Conservation (phyloP, 257 asterid genomes). For the Solanum boliviense region DNA sequence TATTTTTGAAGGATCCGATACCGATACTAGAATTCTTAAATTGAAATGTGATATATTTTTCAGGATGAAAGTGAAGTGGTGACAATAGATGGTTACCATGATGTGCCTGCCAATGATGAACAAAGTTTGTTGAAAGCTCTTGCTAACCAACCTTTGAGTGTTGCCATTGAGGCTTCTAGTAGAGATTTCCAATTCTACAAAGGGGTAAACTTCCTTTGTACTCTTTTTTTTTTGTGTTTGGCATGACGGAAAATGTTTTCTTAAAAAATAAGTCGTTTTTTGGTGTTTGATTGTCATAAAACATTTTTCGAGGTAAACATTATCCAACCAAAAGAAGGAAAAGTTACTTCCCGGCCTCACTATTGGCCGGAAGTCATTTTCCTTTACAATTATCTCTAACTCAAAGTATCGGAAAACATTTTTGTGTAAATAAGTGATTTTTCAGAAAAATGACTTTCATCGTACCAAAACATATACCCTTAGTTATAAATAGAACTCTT, state of each 20-base stretch:
- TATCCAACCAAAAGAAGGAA: not conserved
- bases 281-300: not conserved
- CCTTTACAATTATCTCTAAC: not conserved
- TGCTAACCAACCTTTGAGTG: conserved; percentile 30
- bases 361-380: not conserved
- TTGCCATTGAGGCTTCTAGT: conserved; percentile 34
- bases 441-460: not conserved
- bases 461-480: not conserved
- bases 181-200: conserved; percentile 34
- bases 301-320: not conserved
- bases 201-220: conserved; percentile 6
- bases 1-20: not conserved
- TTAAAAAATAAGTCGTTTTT: not conserved
- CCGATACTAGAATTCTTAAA: not conserved
- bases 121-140: conserved; percentile 26
- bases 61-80: conserved; percentile 24
- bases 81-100: conserved; percentile 26
- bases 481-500: not conserved
- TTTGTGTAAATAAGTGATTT: not conserved
- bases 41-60: not conserved
- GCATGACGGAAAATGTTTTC: not conserved
- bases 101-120: conserved; percentile 28
- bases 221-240: not conserved
- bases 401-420: not conserved
- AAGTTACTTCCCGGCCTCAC: not conserved